Percentiles rank a stretch among this genome's conserved stretches.
These are phyloP conservation scores for Phytophthora tentaculata DNA, from an alignment of 352 stramenopile genomes.

Conservation along the genomic window DNA sequence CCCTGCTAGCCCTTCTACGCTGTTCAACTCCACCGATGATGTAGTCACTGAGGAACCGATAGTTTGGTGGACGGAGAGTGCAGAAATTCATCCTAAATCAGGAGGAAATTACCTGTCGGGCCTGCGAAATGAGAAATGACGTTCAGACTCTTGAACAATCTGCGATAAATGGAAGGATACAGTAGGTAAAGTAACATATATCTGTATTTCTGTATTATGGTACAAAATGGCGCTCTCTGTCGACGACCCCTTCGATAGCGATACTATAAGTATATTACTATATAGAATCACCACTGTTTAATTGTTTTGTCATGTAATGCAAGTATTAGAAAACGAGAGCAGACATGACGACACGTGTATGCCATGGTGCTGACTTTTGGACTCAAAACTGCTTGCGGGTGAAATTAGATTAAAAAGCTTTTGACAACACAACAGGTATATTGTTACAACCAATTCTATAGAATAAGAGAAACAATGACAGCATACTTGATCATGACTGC, in stretches of 20 bases:
- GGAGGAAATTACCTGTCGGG: conserved; percentile 8
- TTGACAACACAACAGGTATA: too few species aligned
- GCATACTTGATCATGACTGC: too few species aligned
- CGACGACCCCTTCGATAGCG: background rate
- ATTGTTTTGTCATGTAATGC: too few species aligned
- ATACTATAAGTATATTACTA: too few species aligned
- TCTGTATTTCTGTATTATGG: conserved; percentile 1
- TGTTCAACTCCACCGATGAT: conserved; percentile 17
- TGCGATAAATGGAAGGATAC: conserved; percentile 26
- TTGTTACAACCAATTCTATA: too few species aligned
- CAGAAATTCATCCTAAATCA: conserved; percentile 9
- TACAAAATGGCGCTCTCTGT: background rate
- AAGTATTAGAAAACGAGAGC: too few species aligned
- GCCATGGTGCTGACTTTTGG: too few species aligned
- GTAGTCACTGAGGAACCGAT: conserved; percentile 15
- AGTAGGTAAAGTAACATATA: conserved; percentile 20
- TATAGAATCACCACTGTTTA: too few species aligned
- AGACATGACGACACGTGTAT: too few species aligned
- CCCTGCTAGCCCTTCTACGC: conserved; percentile 1
- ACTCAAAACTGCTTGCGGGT: too few species aligned
- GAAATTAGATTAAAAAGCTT: too few species aligned
- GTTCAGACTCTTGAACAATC: conserved; percentile 12
- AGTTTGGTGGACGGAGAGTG: conserved; percentile 21
- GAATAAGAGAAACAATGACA: too few species aligned
- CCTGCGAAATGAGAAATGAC: conserved; percentile 27